Conservation (phyloP, 2,329 filamentous ascomycete genomes). For the Septoria petroselini region DNA sequence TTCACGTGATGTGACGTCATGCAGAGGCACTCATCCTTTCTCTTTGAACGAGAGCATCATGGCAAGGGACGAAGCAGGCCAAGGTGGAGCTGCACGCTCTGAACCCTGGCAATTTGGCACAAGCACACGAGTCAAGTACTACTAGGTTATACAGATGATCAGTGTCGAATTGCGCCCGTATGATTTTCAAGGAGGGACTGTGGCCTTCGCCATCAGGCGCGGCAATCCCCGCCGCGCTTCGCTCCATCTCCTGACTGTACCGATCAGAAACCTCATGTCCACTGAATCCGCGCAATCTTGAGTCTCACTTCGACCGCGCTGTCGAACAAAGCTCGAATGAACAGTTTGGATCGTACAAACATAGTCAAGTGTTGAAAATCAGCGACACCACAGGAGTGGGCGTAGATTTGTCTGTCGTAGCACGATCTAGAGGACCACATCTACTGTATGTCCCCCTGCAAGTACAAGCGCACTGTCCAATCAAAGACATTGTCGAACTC, state of each 20-base stretch:
- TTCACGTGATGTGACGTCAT: not conserved
- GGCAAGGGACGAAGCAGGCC: not conserved
- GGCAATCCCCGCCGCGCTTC: not conserved
- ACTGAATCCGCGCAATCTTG: not conserved
- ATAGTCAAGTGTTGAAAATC: slow-evolving; percentile 1
- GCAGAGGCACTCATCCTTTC: not conserved
- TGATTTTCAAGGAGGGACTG: not conserved
- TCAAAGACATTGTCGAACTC: slow-evolving; percentile 14
- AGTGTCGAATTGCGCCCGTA: not conserved
- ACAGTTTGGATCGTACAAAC: slow-evolving; percentile 1
- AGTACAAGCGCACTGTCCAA: slow-evolving; percentile 8
- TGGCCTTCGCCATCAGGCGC: not conserved
- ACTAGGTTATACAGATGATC: slow-evolving; percentile 1
- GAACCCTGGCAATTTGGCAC: not conserved
- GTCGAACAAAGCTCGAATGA: slow-evolving; percentile 1
- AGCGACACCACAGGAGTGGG: not conserved
- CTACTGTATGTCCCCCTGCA: slow-evolving; percentile 2
- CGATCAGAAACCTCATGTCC: not conserved
- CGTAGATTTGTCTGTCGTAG: not conserved
- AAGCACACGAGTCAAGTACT: not conserved
- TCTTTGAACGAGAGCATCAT: not conserved
- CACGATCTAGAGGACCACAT: not conserved
- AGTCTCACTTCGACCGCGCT: not conserved
- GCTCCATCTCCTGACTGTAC: not conserved
- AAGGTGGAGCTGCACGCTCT: not conserved